Evolutionary conservation across 306 rosid genomes (phyloP), one percentile per base, ranked within the genome.

Genomic region (Cotoneaster glaucophyllus): DNA sequence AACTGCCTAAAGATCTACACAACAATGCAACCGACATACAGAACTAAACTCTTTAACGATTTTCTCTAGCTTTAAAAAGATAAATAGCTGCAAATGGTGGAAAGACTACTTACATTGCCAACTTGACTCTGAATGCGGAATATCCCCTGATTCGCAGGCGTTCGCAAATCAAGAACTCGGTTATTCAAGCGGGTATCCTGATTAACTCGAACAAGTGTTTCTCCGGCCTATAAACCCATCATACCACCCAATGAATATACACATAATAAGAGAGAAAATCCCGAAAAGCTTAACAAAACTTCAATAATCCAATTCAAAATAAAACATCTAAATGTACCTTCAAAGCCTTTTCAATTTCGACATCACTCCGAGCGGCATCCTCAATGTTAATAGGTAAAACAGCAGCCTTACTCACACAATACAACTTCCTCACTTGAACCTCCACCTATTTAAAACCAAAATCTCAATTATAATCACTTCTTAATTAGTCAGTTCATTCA

Each of bases 361-460:
- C 59, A 8, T 93, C 98, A 67, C 98, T 93, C 26, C 98, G 79
- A 62, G 97, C 93, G 66, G 98, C 98, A 80, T 96, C 99, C 81
- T 92, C 99, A 8, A 96, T 69, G 53, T 78, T 92, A 37, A 96
- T 88, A 6, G 98, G 97, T 11, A 92, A 82, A n/a, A 76, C 81
- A 31, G 92, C 74, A 21, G 99, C 93, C 88, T 79, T 92, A 63
- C 81, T 79, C 21, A 96, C 78, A 74, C 97, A 90, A 57, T 85
- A 74, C 56, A 92, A 28, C 76, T 92, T 96, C 75, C 84, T 93
- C 66, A 90, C 97, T 82, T 90, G 98, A 78, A 96, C 77, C 80
- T 96, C 99, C 53, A 96, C 97, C 97, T 92, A 82, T 74, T 69
- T 77, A 41, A 18, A 21, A n/a, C 4, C 5, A 39, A 59, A 13